A percentile compares a stretch with the other conserved stretches of the same genome.
Conservation (phyloP, 2,329 filamentous ascomycete genomes). For the Sarocladiaceae sp. region DNA sequence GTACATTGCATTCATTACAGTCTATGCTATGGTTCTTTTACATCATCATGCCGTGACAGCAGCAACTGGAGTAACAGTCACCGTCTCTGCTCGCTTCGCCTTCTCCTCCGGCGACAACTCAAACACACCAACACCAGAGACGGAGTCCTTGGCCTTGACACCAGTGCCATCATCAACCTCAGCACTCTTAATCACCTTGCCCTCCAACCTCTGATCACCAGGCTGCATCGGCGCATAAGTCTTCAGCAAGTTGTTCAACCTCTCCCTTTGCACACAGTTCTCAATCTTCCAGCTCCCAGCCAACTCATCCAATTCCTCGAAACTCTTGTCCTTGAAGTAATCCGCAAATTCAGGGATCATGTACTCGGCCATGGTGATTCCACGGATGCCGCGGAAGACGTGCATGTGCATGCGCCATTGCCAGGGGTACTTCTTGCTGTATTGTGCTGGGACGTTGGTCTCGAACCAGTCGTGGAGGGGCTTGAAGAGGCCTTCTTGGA, state of each 20-base stretch:
- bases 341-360: constrained; percentile 50
- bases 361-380: constrained; percentile 39
- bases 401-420: constrained; percentile 46
- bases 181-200: constrained; percentile 20
- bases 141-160: constrained; percentile 12
- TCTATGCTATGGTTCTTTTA: no score
- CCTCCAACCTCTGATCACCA: constrained; percentile 18
- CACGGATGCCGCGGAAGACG: constrained; percentile 38
- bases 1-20: no score
- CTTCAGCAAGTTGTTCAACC: constrained; percentile 45
- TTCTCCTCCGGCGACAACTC: constrained; percentile 23
- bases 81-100: constrained; percentile 11
- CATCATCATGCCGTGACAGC: no score
- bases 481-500: constrained; percentile 29
- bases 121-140: constrained; percentile 24
- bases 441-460: constrained; percentile 36
- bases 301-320: constrained; percentile 49
- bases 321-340: constrained; percentile 44
- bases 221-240: constrained; percentile 33
- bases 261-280: constrained; percentile 45
- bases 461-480: constrained; percentile 37
- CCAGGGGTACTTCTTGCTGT: constrained; percentile 41
- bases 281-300: constrained; percentile 48
- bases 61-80: neutral
- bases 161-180: constrained; percentile 8